Conservation (phyloP, 345 rosid genomes). For the Arabis alpina region DNA sequence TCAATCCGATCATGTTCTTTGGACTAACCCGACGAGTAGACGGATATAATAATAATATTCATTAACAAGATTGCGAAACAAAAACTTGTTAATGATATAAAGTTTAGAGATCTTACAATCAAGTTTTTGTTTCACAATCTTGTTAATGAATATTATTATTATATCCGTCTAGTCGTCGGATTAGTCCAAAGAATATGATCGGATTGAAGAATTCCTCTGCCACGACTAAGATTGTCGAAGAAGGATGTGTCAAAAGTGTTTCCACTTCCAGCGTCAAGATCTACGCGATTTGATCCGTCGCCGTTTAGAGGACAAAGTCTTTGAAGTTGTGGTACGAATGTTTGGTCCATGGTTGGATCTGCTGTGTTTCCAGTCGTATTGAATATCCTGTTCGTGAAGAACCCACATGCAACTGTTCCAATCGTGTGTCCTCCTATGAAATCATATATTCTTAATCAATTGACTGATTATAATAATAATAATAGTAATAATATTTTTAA, state of each 20-base stretch:
- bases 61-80: too few relatives aligned
- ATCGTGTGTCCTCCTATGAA: constrained; percentile 58
- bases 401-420: constrained; percentile 52
- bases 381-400: constrained; percentile 47
- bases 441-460: constrained; percentile 7
- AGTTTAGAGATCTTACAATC: too few relatives aligned
- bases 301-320: constrained; percentile 48
- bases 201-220: constrained; percentile 49
- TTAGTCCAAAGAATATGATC: constrained; percentile 48
- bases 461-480: not conserved
- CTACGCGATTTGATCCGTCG: constrained; percentile 42
- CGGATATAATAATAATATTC: too few relatives aligned
- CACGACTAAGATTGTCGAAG: constrained; percentile 49
- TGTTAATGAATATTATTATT: too few relatives aligned
- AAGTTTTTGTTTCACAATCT: too few relatives aligned
- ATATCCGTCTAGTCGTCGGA: constrained; percentile 33
- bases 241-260: constrained; percentile 49
- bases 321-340: constrained; percentile 46
- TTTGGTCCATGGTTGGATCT: constrained; percentile 47
- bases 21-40: constrained; percentile 44
- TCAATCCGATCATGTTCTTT: constrained; percentile 49
- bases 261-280: constrained; percentile 47
- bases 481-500: too few relatives aligned
- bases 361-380: constrained; percentile 39
- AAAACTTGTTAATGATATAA: too few relatives aligned